Evolutionary conservation across 306 rosid genomes (phyloP).

Genomic region (Calophaca sinica): DNA sequence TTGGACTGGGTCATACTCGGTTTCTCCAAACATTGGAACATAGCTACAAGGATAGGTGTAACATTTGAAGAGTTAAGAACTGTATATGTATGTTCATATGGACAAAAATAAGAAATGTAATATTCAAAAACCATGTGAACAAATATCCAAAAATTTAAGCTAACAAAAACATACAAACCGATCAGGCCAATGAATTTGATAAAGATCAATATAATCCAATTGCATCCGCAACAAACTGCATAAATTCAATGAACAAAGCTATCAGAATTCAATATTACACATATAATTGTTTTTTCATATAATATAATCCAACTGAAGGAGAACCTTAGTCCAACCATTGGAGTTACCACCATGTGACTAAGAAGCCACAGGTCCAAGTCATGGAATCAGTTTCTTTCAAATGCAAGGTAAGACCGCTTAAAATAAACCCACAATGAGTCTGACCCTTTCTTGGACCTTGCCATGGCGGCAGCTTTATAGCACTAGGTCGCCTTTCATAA

Average conservation of each 20-base stretch:
- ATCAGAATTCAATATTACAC: constrained; percentile 37
- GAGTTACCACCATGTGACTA: neutral
- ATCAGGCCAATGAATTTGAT: constrained; percentile 97
- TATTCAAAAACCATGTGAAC: constrained; percentile 14
- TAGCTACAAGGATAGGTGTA: constrained; percentile 57
- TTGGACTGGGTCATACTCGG: constrained; percentile 72
- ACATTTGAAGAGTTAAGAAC: constrained; percentile 28
- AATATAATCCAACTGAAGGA: neutral
- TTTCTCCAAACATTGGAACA: constrained; percentile 96
- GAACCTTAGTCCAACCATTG: neutral
- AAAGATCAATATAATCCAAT: constrained; percentile 89
- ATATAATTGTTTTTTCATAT: neutral
- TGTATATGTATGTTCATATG: neutral
- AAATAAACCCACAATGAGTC: too few species aligned
- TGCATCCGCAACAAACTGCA: constrained; percentile 81
- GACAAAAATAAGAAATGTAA: constrained; percentile 1
- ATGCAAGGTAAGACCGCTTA: too few species aligned
- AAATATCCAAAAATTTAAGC: constrained; percentile 18
- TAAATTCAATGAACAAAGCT: constrained; percentile 30
- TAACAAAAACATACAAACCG: constrained; percentile 76
- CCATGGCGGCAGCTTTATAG: too few species aligned
- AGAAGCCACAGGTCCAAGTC: too few species aligned
- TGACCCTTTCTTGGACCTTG: too few species aligned
- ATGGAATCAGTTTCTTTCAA: too few species aligned
- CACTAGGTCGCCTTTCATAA: too few species aligned